These are phyloP conservation scores for Penicillium crystallinum DNA, from an alignment of 495 filamentous ascomycete species.

Conservation along the genomic window DNA sequence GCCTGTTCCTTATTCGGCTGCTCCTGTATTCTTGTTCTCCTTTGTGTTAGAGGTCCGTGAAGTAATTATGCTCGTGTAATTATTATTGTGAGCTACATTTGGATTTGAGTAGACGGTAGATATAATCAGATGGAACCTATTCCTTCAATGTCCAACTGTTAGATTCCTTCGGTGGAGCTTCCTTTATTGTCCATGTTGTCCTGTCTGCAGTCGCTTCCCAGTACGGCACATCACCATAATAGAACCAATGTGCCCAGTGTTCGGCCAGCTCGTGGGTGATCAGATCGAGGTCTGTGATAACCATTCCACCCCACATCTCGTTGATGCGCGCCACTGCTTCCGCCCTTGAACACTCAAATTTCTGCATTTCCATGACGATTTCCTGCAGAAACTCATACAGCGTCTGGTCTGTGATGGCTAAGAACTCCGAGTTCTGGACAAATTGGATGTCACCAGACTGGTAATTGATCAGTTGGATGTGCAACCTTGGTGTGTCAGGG, in stretches of 20 bases:
- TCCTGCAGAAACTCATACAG: not conserved
- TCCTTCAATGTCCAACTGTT: not conserved
- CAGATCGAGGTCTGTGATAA: not conserved
- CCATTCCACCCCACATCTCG: not conserved
- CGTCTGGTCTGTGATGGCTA: not conserved
- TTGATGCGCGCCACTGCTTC: not conserved
- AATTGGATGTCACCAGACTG: not conserved
- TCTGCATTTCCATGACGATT: not conserved
- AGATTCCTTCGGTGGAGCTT: not conserved
- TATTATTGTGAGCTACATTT: slow-evolving; percentile 13
- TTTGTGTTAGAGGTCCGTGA: slow-evolving; percentile 33
- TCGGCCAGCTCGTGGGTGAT: not conserved
- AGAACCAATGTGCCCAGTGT: not conserved
- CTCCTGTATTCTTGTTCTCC: slow-evolving; percentile 31
- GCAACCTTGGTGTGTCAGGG: not conserved
- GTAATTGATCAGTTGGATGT: not conserved
- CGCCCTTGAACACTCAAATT: not conserved
- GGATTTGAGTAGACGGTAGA: slow-evolving; percentile 4
- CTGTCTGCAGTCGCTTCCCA: not conserved
- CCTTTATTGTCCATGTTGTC: not conserved
- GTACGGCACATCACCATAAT: not conserved
- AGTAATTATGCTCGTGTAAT: slow-evolving; percentile 32
- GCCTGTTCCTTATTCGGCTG: slow-evolving; percentile 17
- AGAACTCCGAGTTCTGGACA: not conserved
- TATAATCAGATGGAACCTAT: not conserved